Conservation (phyloP, 768 basidiomycete species). For the Suillus clintonianus region DNA sequence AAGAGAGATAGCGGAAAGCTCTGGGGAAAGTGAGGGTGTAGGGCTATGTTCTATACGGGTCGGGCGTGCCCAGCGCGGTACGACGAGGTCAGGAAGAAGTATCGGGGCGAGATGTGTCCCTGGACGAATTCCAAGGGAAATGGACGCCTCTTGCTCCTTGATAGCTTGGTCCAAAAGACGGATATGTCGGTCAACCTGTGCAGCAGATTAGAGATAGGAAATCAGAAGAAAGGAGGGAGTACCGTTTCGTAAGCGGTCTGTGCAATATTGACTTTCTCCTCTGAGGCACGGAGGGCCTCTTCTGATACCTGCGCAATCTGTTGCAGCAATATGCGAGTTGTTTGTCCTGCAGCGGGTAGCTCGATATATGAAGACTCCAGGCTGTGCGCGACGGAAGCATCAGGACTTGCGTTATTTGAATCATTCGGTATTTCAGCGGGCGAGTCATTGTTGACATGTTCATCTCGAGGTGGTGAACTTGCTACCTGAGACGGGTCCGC, state of each 20-base stretch:
- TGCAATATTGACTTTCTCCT: conserved; percentile 80
- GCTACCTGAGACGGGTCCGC: neutral
- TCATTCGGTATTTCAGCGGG: neutral
- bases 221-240: conserved; percentile 5
- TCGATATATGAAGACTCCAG: conserved; percentile 1
- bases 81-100: conserved; percentile 62
- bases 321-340: conserved; percentile 53
- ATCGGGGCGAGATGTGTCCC: conserved; percentile 56
- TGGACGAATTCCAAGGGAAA: conserved; percentile 52
- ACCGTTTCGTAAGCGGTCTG: conserved; percentile 72
- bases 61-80: conserved; percentile 54
- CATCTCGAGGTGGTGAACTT: conserved; percentile 6
- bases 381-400: neutral
- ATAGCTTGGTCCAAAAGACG: conserved; percentile 77
- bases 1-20: conserved; percentile 18
- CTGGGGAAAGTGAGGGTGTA: conserved; percentile 36
- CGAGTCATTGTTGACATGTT: neutral
- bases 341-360: conserved; percentile 21
- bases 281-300: conserved; percentile 60
- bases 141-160: conserved; percentile 56
- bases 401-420: neutral
- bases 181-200: conserved; percentile 78
- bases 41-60: conserved; percentile 46
- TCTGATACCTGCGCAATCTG: conserved; percentile 61
- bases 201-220: conserved; percentile 7